Evolutionary conservation across 2,329 filamentous ascomycete genomes (phyloP).

Genomic region (Stachybotrys elegans): DNA sequence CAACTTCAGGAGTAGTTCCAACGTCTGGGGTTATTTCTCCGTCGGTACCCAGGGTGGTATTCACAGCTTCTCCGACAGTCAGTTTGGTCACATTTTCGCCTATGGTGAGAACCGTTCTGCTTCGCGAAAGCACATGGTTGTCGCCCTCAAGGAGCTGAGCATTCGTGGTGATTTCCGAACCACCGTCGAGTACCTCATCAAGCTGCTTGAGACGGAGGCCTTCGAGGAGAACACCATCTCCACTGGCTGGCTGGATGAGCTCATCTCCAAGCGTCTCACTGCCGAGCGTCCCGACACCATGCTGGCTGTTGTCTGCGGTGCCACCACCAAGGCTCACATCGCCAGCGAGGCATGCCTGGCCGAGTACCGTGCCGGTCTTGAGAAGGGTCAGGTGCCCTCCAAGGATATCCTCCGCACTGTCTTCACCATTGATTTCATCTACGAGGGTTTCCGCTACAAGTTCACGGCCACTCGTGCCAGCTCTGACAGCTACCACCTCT

Average conservation of each 20-base stretch:
- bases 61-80: slow-evolving; percentile 97
- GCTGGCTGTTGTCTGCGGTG: slow-evolving; percentile 91
- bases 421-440: slow-evolving; percentile 97
- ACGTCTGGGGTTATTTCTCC: slow-evolving; percentile 99
- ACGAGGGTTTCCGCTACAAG: slow-evolving; percentile 94
- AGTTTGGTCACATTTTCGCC: slow-evolving; percentile 98
- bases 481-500: slow-evolving; percentile 90
- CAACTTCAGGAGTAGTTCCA: slow-evolving; percentile 98
- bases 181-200: slow-evolving; percentile 98
- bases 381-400: slow-evolving; percentile 95
- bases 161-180: slow-evolving; percentile 99
- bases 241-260: slow-evolving; percentile 96
- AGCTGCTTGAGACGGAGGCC: slow-evolving; percentile 94
- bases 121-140: slow-evolving; percentile 98
- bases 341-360: slow-evolving; percentile 85
- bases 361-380: slow-evolving; percentile 82
- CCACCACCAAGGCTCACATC: slow-evolving; percentile 89
- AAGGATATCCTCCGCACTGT: slow-evolving; percentile 98
- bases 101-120: slow-evolving; percentile 97
- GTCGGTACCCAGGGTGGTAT: slow-evolving; percentile 95
- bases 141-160: slow-evolving; percentile 96
- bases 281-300: slow-evolving; percentile 92
- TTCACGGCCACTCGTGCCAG: slow-evolving; percentile 95
- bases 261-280: slow-evolving; percentile 96
- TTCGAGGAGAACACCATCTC: slow-evolving; percentile 99